Base-by-base conservation (phyloP, 2,329 filamentous ascomycete genomes). In the Xylariaceae sp. region DNA sequence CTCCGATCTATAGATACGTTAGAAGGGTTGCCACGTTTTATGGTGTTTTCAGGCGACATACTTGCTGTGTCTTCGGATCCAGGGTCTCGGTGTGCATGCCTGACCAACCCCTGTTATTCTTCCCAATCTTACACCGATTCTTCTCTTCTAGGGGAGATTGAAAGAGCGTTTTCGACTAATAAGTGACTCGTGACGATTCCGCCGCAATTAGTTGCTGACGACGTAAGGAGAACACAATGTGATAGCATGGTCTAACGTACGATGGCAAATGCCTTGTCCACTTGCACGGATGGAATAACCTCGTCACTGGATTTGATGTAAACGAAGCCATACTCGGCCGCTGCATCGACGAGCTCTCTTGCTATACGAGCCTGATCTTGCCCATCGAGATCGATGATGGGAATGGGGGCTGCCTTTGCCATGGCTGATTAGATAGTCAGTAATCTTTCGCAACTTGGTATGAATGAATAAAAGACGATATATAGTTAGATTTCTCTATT, bases 51-150 rank as follows among this genome's bases (percentile, higher is more conserved):
- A 47, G 30, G 50, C 7, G 30, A 72, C 76, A 69, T 79, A 89
- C 89, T 73, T 86, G 85, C 73, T 97, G 92, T 58, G 86, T 85
- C 66, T 86, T 85, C 2, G 92, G 91, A 72, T 97, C 93, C 9
- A 97, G 77, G 0, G 88, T 93, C 76, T 99, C 93, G 10, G 85
- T 85, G 69, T 93, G 88, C 88, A 96, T 92, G 13, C 85, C 86
- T 1, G 89, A 84, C 92, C 92, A 99, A 60, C 93, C 94, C 48
- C 86, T 84, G 71, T 97, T 97, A 77, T 94, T 81, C 34, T 85
- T 85, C 67, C 85, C 81, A 64, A 97, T 96, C 9, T 82, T 83
- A 70, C 87, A 96, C 69, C 78, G 76, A 61, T 85, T 77, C 73
- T 96, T 97, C 64, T 92, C 88, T 61, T 87, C 83, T 0, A 79